These are phyloP conservation scores for Leccinum pseudoinsigne DNA, from an alignment of 1,284 basidiomycete species.

Conservation along the genomic window DNA sequence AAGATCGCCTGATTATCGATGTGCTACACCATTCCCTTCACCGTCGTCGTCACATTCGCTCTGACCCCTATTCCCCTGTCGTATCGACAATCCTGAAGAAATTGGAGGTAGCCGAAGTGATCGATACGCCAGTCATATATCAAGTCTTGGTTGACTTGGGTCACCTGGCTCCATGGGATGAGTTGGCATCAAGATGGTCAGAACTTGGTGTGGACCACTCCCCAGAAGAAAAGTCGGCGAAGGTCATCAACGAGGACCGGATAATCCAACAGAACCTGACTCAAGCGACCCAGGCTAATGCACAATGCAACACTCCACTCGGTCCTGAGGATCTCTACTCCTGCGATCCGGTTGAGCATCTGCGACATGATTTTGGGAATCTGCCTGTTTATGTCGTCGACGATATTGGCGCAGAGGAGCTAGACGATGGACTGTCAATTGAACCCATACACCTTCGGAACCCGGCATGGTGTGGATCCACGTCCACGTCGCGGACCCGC, in stretches of 20 bases:
- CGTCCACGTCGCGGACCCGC: conserved; percentile 93
- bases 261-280: conserved; percentile 35
- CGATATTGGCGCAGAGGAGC: conserved; percentile 77
- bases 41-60: conserved; percentile 59
- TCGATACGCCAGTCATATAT: conserved; percentile 43
- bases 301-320: conserved; percentile 30
- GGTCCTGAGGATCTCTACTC: conserved; percentile 60
- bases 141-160: conserved; percentile 67
- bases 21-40: conserved; percentile 68
- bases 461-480: conserved; percentile 81
- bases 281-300: conserved; percentile 6
- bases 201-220: conserved; percentile 37
- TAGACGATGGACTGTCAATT: conserved; percentile 94
- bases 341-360: conserved; percentile 56
- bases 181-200: conserved; percentile 43
- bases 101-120: conserved; percentile 37
- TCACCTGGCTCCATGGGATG: conserved; percentile 74
- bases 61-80: conserved; percentile 57
- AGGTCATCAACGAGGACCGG: conserved; percentile 33
- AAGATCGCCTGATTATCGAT: conserved; percentile 65
- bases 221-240: conserved; percentile 34
- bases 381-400: conserved; percentile 91
- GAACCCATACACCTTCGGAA: conserved; percentile 57
- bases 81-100: conserved; percentile 64
- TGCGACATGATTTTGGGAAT: conserved; percentile 86